Conservation (phyloP, 306 rosid species). For the Inga oerstediana region DNA sequence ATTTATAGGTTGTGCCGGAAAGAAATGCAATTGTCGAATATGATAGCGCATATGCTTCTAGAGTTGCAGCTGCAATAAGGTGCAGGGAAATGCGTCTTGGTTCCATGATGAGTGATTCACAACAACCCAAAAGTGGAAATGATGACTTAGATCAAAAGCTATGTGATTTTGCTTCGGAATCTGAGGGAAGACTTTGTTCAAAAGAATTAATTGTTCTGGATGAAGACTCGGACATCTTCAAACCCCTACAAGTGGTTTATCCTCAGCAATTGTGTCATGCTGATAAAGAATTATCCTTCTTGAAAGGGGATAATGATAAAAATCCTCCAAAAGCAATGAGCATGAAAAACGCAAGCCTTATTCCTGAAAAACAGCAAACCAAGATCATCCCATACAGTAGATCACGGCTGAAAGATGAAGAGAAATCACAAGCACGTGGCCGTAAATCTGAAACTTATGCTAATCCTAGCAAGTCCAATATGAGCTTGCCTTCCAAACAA, state of each 20-base stretch:
- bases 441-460: background rate
- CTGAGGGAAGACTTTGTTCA: background rate
- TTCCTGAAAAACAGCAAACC: background rate
- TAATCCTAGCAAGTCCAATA: background rate
- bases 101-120: background rate
- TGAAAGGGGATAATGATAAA: background rate
- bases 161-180: background rate
- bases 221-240: background rate
- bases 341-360: background rate
- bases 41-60: background rate
- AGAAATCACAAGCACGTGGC: background rate
- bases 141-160: background rate
- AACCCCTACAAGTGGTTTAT: background rate
- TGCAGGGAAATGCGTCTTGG: background rate
- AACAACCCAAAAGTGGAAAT: background rate
- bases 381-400: background rate
- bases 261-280: background rate
- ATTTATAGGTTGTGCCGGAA: conserved; percentile 3
- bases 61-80: background rate
- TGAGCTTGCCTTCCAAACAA: background rate
- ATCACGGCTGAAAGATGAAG: background rate
- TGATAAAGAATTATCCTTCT: background rate
- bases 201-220: background rate
- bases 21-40: background rate
- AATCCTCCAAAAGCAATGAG: background rate